Evolutionary conservation across 345 rosid species (phyloP), one percentile per base, ranked within the genome.

Genomic region (Populus alba): DNA sequence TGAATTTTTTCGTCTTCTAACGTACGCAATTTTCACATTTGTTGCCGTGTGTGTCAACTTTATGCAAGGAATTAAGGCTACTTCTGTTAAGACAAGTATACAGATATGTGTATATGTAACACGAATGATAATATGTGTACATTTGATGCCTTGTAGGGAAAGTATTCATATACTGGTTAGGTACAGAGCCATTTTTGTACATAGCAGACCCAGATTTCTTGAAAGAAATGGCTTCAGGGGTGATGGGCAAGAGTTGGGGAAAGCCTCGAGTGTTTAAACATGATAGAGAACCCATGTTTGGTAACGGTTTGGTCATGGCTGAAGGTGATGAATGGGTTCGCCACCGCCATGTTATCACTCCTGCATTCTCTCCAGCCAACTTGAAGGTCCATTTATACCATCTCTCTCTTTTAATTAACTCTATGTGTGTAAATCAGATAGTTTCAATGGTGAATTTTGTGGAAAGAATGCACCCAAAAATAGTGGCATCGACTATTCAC

Each of bases 191-290:
- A 11, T 94, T 96, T 83, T 76, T 96, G 75, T 91, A 92, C 76
- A 86, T 96, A 6, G 98, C 98, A 25, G 97, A 96, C 17, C 95
- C 98, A 0, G 97, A 89, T 77, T 96, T 96, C 79, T 88, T 96
- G 20, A 94, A 88, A 75, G 85, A 71, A 57, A 86, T 96, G 91
- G 86, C 97, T 16, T 71, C 83, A 16, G 98, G 99, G 16, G 91
- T 96, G 8, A 69, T 89, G 91, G 99, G 98, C 16, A 96, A 92
- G 87, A 91, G 88, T 25, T 92, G 99, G 99, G 99, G 99, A 69
- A 96, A 96, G 75, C 98, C 98, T 49, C 71, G 70, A 49, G 94
- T 96, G 25, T 90, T 94, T 83, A 92, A 90, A 83, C 83, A 85
- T 39, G 99, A 96, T 81, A 89, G 98, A 75, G 85, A 89, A 57